These are phyloP conservation scores for Cordyceps farinosa DNA, from an alignment of 2,329 filamentous ascomycete genomes.

Conservation along the genomic window DNA sequence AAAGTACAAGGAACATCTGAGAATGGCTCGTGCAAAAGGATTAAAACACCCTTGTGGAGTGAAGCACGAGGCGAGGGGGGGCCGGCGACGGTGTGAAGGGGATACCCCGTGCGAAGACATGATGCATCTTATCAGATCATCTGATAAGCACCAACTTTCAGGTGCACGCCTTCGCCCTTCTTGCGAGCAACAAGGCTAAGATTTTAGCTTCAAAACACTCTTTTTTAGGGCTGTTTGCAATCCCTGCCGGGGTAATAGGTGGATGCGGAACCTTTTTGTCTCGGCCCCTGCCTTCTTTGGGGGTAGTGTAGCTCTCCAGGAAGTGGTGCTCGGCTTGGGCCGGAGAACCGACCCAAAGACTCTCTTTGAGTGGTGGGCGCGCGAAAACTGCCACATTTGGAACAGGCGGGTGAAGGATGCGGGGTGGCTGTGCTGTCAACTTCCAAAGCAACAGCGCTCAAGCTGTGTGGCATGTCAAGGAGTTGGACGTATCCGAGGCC, in stretches of 20 bases:
- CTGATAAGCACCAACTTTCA: conserved; percentile 10
- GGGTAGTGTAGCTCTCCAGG: neutral
- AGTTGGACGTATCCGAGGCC: neutral
- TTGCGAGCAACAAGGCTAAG: too few species aligned
- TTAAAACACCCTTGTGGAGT: neutral
- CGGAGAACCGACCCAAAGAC: conserved; percentile 4
- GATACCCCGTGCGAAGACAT: neutral
- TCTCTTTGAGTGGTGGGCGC: neutral
- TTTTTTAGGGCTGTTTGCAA: neutral
- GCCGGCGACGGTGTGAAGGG: neutral
- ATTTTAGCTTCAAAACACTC: too few species aligned
- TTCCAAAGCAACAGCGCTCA: neutral
- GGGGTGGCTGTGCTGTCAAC: neutral
- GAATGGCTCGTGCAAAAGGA: neutral
- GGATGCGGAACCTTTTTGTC: conserved; percentile 3
- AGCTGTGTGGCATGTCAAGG: neutral
- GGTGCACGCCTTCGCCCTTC: too few species aligned
- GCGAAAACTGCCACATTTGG: neutral
- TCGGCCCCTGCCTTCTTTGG: neutral
- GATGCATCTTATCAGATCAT: conserved; percentile 19
- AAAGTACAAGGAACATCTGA: neutral
- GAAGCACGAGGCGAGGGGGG: neutral
- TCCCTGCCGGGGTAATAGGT: neutral
- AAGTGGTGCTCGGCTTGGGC: conserved; percentile 5
- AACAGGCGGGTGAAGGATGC: neutral